Base-by-base conservation (phyloP, 2,329 filamentous ascomycete species). In the Pseudogymnoascus sp. region DNA sequence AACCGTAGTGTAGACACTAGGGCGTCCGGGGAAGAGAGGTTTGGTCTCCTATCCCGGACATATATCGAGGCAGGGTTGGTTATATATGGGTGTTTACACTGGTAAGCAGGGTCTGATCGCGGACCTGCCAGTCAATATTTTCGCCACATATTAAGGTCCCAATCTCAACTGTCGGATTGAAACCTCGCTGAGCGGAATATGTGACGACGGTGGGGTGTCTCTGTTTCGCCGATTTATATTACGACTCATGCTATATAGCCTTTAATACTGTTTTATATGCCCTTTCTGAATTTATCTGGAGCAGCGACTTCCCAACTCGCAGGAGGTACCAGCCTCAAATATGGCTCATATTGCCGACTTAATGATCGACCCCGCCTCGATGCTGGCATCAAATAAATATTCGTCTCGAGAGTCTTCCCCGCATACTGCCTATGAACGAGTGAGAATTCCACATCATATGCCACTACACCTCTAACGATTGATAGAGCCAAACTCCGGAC, bases 301-400 rank as follows among this genome's bases (percentile, higher is more conserved):
- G 49, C 49, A 55, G 29, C 26, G 45, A 12, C n/a, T 33, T 33
- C 49, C 49, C 49, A 55, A 55, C 49, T 55, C 19, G 26, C 49
- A 55, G 16, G 49, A 55, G 26, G 29, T 33, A 60, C 39, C 58
- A 60, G 58, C 33, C 58, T 41, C 58, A 39, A 37, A 64, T 63
- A 86, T 86, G 83, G 82, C 83, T 74, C 84, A 87, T 73, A 86
- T 86, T 73, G 81, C 80, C 72, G 80, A 76, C 69, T 85, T 83
- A 72, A 78, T 86, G 75, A 75, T 80, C 67, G 78, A 80, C 45
- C 59, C 65, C 49, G 43, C 63, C 39, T 66, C 62, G 60, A 66
- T 52, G 60, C 61, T 74, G 64, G 77, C 72, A 66, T 69, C 75
- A 64, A 76, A 73, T 70, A 77, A 74, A 68, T 78, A 81, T 80